phyloP scores from a whole-genome alignment of 2,329 filamentous ascomycete species.

The Fusarium citri region DNA sequence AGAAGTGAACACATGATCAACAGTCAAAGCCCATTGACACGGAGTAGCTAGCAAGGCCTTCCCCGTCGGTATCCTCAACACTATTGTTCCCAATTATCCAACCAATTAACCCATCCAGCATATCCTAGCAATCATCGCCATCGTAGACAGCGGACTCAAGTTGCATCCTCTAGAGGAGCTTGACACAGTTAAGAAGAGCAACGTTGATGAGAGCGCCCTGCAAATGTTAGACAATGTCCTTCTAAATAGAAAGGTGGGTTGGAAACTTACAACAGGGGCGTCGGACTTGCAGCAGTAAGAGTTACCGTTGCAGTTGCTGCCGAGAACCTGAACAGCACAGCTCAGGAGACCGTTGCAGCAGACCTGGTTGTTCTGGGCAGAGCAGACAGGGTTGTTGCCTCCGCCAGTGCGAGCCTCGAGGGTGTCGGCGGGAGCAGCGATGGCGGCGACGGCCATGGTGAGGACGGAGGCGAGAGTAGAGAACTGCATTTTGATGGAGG shows the following conservation, averaged over 20 bases:
- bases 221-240: neutral
- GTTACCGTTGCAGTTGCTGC: neutral
- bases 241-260: fast-evolving
- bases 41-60: slow-evolving; percentile 15
- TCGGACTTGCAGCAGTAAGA: slow-evolving; percentile 15
- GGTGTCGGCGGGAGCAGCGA: slow-evolving; percentile 19
- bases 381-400: slow-evolving; percentile 8
- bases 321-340: slow-evolving; percentile 22
- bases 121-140: neutral
- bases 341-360: slow-evolving; percentile 20
- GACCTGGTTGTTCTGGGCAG: slow-evolving; percentile 17
- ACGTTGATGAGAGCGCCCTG: slow-evolving; percentile 21
- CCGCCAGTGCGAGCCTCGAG: slow-evolving; percentile 17
- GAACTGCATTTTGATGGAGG: slow-evolving; percentile 34
- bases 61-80: neutral
- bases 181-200: slow-evolving; percentile 20
- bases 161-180: neutral
- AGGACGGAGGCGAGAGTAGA: slow-evolving; percentile 22
- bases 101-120: neutral
- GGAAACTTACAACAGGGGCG: neutral
- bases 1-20: slow-evolving; percentile 9
- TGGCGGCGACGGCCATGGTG: slow-evolving; percentile 23
- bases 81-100: neutral
- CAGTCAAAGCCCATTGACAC: neutral
- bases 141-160: fast-evolving